A percentile compares a stretch with the other conserved stretches of the same genome.
Evolutionary conservation across 1,284 basidiomycete species (phyloP).

Genomic region (Marasmius tenuissimus): DNA sequence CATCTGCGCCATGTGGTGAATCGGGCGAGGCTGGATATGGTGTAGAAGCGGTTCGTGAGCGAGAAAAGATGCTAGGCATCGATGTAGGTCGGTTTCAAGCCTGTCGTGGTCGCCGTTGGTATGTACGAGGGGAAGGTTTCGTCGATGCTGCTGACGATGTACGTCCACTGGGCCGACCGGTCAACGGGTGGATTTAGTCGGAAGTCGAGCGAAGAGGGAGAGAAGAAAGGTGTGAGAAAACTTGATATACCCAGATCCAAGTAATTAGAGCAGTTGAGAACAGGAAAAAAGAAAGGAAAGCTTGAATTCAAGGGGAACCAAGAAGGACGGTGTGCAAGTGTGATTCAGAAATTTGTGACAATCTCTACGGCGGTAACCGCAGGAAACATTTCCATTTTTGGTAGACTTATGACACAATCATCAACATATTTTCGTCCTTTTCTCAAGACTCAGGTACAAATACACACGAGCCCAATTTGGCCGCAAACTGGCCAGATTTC

Average conservation of each 20-base stretch:
- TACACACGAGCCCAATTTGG: no score
- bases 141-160: not conserved
- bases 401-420: not conserved
- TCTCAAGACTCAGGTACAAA: no score
- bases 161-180: not conserved
- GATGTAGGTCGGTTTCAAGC: not conserved
- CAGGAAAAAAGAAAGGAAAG: not conserved
- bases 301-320: not conserved
- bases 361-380: not conserved
- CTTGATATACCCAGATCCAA: slow-evolving; percentile 6
- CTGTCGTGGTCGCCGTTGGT: not conserved
- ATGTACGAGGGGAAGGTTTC: not conserved
- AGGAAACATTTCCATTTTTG: not conserved
- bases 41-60: slow-evolving; percentile 37
- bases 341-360: not conserved
- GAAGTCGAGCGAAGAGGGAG: not conserved
- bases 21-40: slow-evolving; percentile 1
- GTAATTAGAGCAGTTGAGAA: not conserved
- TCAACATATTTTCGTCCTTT: not conserved
- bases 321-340: not conserved
- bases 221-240: not conserved
- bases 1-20: slow-evolving; percentile 41
- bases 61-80: slow-evolving; percentile 47
- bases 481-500: no score
- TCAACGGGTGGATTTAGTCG: not conserved